phyloP scores from a whole-genome alignment of 495 filamentous ascomycete genomes.

The Penicillium waksmanii region DNA sequence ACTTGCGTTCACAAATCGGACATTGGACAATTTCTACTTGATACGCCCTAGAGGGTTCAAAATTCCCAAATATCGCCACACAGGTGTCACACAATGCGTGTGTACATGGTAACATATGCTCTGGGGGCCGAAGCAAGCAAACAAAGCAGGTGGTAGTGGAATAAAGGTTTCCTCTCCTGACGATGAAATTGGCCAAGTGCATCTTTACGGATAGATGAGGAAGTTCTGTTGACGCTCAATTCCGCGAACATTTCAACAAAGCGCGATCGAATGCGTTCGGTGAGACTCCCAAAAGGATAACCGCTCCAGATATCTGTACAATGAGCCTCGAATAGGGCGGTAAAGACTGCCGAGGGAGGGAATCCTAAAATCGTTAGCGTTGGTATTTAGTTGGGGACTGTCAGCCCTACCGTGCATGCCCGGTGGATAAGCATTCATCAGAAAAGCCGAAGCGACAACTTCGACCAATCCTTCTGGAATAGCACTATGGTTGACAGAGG shows the following conservation, averaged over 20 bases:
- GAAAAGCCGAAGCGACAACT: constrained; percentile 27
- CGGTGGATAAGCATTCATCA: constrained; percentile 32
- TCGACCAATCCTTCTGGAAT: too few relatives aligned
- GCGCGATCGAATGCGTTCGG: too few relatives aligned
- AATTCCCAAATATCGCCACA: constrained; percentile 26
- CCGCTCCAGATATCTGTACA: too few relatives aligned
- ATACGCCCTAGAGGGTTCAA: constrained; percentile 16
- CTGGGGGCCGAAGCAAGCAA: constrained; percentile 29
- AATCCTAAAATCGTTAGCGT: background rate
- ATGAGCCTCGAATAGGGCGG: background rate
- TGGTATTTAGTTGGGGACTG: background rate
- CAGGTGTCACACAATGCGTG: constrained; percentile 40
- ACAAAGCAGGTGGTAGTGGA: constrained; percentile 29
- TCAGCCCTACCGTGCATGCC: constrained; percentile 30
- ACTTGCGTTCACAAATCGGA: constrained; percentile 38
- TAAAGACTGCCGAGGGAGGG: background rate
- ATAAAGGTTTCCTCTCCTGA: constrained; percentile 11
- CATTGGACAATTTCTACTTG: constrained; percentile 27
- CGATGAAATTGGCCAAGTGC: background rate
- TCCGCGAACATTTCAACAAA: background rate
- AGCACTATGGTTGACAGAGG: too few relatives aligned
- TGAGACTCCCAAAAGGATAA: too few relatives aligned
- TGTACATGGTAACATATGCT: constrained; percentile 36
- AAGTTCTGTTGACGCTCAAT: background rate
- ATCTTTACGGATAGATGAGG: background rate